A percentile compares a stretch with the other conserved stretches of the same genome.
phyloP scores from a whole-genome alignment of 78 protist species.

The Paulinella micropora region DNA sequence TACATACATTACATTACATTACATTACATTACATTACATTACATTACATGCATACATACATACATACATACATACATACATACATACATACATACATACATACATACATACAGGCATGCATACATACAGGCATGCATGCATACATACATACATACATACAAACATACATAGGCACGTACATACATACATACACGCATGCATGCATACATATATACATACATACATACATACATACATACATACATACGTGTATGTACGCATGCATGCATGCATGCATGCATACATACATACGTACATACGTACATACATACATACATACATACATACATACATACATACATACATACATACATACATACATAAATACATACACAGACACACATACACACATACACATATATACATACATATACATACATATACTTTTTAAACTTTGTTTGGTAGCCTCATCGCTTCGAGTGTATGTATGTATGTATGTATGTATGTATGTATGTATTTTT shows the following conservation, averaged over 20 bases:
- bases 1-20: neutral
- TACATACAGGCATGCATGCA: neutral
- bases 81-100: neutral
- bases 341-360: neutral
- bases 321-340: neutral
- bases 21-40: neutral
- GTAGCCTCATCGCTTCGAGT: too few species aligned
- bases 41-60: neutral
- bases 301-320: neutral
- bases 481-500: too few species aligned
- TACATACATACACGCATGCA: neutral
- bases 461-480: too few species aligned
- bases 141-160: neutral
- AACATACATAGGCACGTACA: neutral
- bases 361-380: neutral
- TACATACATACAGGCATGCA: neutral
- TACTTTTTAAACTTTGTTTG: neutral
- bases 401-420: neutral
- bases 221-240: neutral
- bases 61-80: neutral
- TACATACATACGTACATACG: neutral
- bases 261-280: neutral
- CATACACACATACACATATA: neutral
- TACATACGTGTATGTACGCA: neutral
- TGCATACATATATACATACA: neutral